Base-by-base conservation (phyloP, 768 basidiomycete species). In the Leucosporidium yakuticum region DNA sequence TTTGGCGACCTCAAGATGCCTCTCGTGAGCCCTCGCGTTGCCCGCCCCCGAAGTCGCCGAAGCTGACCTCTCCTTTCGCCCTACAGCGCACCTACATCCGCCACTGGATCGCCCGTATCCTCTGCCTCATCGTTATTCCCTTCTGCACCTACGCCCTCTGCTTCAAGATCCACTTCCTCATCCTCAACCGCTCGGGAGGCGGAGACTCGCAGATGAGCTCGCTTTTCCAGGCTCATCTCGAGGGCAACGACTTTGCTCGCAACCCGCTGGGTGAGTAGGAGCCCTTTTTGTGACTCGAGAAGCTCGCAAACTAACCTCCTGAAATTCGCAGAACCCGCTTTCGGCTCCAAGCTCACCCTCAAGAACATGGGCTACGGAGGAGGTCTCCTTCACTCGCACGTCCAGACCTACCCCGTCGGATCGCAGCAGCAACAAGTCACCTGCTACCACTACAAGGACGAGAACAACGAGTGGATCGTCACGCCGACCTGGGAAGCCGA, bases 141-240 rank as follows among this genome's bases (percentile, higher is more conserved):
- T 84, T 94, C 74, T 82, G 91, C 68, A 90, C 97, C 73, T 99
- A 96, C 81, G 89, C 94, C 85, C 80, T 86, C 23, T 89, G 86
- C 27, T 99, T 99, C 87, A 96, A 98, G 79, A 82, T 96, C 25
- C 96, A 99, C 78, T 99, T 99, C 81, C 77, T 97, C 78, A 84
- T 99, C 70, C 82, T 99, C 60, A 94, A 90, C 77, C 91, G 92
- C 71, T 88, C 91, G 20, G 95, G 95, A 49, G 91, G 96, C 27
- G 96, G 95, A 21, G 95, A 99, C 77, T 89, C 95, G 2, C 95
- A 98, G 78, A 99, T 99, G 95, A 91, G 89, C 77, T 96, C 92
- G 12, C 83, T 98, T 25, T 99, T 99, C 85, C 96, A 99, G 78
- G 95, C 96, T 31, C 91, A 96, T 74, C 84, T 99, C 3, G 83